Evolutionary conservation across 2,329 filamentous ascomycete genomes (phyloP).

Genomic region (Lachnellula hyalina): DNA sequence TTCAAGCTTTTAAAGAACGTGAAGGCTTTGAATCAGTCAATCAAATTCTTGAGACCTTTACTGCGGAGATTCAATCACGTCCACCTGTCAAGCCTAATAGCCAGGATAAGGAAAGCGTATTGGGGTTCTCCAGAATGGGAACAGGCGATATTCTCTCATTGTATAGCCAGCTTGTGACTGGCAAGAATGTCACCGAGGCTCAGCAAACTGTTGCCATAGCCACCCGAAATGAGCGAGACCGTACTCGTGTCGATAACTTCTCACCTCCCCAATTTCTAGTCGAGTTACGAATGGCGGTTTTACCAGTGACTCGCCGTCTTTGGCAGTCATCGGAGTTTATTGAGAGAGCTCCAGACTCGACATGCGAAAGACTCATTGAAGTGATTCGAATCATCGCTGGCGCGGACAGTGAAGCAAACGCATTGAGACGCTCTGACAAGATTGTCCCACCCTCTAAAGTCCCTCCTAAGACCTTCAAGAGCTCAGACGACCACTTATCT

Average conservation of each 20-base stretch:
- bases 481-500: slow-evolving; percentile 43
- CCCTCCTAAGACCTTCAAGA: slow-evolving; percentile 44
- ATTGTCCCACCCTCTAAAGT: slow-evolving; percentile 36
- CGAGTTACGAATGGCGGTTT: slow-evolving; percentile 73
- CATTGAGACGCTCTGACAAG: slow-evolving; percentile 57
- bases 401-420: slow-evolving; percentile 68
- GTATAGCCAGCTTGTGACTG: slow-evolving; percentile 69
- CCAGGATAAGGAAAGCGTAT: slow-evolving; percentile 26
- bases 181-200: slow-evolving; percentile 77
- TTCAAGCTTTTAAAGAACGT: slow-evolving; percentile 80
- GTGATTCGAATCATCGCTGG: slow-evolving; percentile 74
- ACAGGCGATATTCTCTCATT: slow-evolving; percentile 82
- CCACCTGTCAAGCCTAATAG: too few relatives aligned
- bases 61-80: slow-evolving; percentile 46
- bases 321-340: slow-evolving; percentile 77
- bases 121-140: slow-evolving; percentile 43
- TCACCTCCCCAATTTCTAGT: slow-evolving; percentile 72
- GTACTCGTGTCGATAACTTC: slow-evolving; percentile 56
- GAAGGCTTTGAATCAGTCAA: slow-evolving; percentile 72
- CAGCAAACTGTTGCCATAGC: slow-evolving; percentile 53
- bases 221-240: slow-evolving; percentile 47
- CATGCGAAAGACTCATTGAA: slow-evolving; percentile 74
- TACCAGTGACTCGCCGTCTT: slow-evolving; percentile 69
- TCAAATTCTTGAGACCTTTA: slow-evolving; percentile 64
- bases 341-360: slow-evolving; percentile 71